A percentile compares a stretch with the other conserved stretches of the same genome.
Evolutionary conservation across 768 basidiomycete genomes (phyloP).

Genomic region (Auriscalpium vulgare): DNA sequence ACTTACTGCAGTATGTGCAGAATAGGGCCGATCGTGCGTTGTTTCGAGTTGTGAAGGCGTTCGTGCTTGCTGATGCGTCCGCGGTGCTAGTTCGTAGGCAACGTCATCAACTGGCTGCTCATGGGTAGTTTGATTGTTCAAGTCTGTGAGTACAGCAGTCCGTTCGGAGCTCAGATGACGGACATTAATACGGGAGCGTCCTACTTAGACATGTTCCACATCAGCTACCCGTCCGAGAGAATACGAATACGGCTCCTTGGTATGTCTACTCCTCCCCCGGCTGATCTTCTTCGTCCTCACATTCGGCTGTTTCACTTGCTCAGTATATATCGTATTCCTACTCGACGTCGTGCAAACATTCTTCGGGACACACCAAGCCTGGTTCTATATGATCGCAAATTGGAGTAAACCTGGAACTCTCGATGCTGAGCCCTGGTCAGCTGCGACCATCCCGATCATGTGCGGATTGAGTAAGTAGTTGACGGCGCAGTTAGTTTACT

Average conservation of each 20-base stretch:
- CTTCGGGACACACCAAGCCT: constrained; percentile 17
- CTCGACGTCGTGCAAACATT: constrained; percentile 18
- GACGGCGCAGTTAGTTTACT: too few relatives aligned
- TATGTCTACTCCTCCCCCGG: not conserved
- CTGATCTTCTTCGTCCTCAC: not conserved
- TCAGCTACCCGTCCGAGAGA: not conserved
- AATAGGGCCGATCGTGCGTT: not conserved
- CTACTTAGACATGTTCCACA: not conserved
- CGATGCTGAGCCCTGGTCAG: constrained; percentile 10
- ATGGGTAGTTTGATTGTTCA: constrained; percentile 4
- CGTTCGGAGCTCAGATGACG: not conserved
- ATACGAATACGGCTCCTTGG: not conserved
- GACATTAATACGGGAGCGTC: not conserved
- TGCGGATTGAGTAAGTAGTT: constrained; percentile 13
- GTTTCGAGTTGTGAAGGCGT: not conserved
- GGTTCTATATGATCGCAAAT: constrained; percentile 14
- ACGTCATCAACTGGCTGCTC: constrained; percentile 6
- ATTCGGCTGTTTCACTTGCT: not conserved
- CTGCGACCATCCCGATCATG: constrained; percentile 10
- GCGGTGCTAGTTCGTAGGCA: constrained; percentile 2
- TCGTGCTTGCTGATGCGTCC: not conserved
- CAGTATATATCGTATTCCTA: not conserved
- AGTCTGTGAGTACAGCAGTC: constrained; percentile 5
- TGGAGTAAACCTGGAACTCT: constrained; percentile 18
- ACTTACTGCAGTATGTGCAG: not conserved